Percentiles rank a stretch among this genome's conserved stretches.
These are phyloP conservation scores for Podospora sp. DNA, from an alignment of 495 filamentous ascomycete species.

Conservation along the genomic window DNA sequence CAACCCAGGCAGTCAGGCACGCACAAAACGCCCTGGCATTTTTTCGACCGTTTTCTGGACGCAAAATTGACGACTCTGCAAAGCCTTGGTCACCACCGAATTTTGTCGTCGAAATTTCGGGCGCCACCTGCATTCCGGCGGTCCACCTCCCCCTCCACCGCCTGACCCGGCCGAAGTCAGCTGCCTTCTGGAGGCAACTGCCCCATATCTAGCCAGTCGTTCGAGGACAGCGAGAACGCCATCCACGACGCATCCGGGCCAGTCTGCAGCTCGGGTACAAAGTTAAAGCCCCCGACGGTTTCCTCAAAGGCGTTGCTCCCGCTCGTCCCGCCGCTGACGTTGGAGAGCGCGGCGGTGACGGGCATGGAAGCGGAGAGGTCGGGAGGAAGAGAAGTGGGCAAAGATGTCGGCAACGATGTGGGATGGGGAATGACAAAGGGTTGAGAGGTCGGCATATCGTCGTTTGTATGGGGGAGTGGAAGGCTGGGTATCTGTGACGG, in stretches of 20 bases:
- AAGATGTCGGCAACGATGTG: neutral
- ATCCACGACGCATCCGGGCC: conserved; percentile 32
- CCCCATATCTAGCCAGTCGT: conserved; percentile 25
- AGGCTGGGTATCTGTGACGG: neutral
- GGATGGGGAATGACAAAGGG: neutral
- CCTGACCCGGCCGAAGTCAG: neutral
- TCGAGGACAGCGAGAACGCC: conserved; percentile 17
- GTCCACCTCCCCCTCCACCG: neutral
- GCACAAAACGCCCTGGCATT: neutral
- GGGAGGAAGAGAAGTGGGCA: neutral
- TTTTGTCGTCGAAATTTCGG: too few relatives aligned
- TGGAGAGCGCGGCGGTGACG: conserved; percentile 22
- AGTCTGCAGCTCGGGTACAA: conserved; percentile 30
- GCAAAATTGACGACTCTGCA: too few relatives aligned
- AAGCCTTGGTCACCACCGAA: too few relatives aligned
- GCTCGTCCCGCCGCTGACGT: conserved; percentile 30
- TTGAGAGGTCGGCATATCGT: neutral
- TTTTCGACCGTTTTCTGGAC: neutral
- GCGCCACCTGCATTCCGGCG: too few relatives aligned
- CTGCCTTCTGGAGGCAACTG: conserved; percentile 10
- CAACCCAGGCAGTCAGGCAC: too few relatives aligned
- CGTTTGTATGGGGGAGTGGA: conserved; percentile 12
- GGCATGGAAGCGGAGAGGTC: neutral
- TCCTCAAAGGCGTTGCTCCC: conserved; percentile 38
- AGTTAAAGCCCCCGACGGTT: conserved; percentile 29